Evolutionary conservation across 441 rosid genomes (phyloP).

Genomic region (Euphorbia corollata): DNA sequence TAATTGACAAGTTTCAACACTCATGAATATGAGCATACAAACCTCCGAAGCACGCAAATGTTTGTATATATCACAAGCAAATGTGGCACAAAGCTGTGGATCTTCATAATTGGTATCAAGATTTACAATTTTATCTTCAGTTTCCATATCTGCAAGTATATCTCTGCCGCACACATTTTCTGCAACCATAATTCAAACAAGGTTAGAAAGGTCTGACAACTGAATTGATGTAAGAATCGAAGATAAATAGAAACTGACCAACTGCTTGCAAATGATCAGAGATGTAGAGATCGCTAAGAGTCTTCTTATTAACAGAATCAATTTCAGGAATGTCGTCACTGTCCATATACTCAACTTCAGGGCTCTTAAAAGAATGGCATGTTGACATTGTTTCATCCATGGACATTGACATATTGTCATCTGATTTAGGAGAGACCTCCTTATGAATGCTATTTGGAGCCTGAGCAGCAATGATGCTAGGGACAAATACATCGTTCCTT

Average conservation of each 20-base stretch:
- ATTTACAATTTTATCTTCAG: conserved; percentile 39
- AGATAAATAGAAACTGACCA: conserved; percentile 30
- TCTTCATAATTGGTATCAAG: conserved; percentile 50
- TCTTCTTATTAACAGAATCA: conserved; percentile 56
- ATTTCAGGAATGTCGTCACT: conserved; percentile 35
- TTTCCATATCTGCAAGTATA: conserved; percentile 39
- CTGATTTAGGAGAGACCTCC: conserved; percentile 57
- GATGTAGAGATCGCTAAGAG: conserved; percentile 62
- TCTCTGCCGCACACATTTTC: conserved; percentile 58
- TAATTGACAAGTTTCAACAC: neutral
- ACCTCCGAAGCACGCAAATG: conserved; percentile 86
- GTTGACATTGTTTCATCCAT: conserved; percentile 77
- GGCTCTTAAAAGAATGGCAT: conserved; percentile 70
- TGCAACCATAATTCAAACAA: conserved; percentile 26
- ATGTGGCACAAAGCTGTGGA: conserved; percentile 77
- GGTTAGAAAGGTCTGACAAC: neutral
- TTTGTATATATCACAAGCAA: conserved; percentile 83
- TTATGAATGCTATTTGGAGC: conserved; percentile 26
- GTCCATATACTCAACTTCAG: conserved; percentile 68
- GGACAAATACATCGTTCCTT: conserved; percentile 24
- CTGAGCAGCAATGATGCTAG: conserved; percentile 21
- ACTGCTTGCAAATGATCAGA: conserved; percentile 39
- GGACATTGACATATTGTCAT: conserved; percentile 41
- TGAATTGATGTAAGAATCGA: neutral
- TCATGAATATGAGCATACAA: neutral